Base-by-base conservation (phyloP, 83 land plant genomes). In the Diphasiastrum complanatum region DNA sequence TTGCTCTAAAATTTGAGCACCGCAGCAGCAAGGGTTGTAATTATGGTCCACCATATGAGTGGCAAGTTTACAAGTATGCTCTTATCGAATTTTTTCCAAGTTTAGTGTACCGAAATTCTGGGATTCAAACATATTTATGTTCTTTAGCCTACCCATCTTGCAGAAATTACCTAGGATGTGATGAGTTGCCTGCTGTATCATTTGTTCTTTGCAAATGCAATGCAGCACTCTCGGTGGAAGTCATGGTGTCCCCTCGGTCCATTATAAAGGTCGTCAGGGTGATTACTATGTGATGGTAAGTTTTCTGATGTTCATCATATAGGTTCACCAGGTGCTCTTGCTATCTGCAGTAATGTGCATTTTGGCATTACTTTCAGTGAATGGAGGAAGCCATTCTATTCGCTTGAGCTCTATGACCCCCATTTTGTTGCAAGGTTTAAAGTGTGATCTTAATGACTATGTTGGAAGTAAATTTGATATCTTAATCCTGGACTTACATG, bases 251-350 rank as follows among this genome's bases (percentile, higher is more conserved):
- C 93, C 93, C 19, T 68, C 63, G 63, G 89, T 84, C 19, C 86
- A 87, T 45, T 75, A 68, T 56, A 87, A 84, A 59, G 93, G 93
- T 38, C 79, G 74, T 26, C 89, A 84, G 73, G 93, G 86, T 54
- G 93, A 87, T 32, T 87, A 79, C 70, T 87, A 84, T 61, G 75
- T 87, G 11, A 68, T 87, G 89, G 93, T 87, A 58, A 41, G n/a
- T 24, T 24, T 36, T 47, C 24, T 4, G 1, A 11, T 33, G 63
- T 3, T 16, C 18, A 1, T 35, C 63, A 27, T 49, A 0, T 22
- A 27, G 28, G 4, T 32, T n/a, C n/a, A n/a, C n/a, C n/a, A n/a
- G n/a, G n/a, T n/a, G n/a, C n/a, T n/a, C n/a, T n/a, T n/a, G n/a
- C n/a, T n/a, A n/a, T 20, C 10, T 61, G 64, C 25, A 61, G 25